Conservation (phyloP, 805 yeast species). For the Lachancea cidri region DNA sequence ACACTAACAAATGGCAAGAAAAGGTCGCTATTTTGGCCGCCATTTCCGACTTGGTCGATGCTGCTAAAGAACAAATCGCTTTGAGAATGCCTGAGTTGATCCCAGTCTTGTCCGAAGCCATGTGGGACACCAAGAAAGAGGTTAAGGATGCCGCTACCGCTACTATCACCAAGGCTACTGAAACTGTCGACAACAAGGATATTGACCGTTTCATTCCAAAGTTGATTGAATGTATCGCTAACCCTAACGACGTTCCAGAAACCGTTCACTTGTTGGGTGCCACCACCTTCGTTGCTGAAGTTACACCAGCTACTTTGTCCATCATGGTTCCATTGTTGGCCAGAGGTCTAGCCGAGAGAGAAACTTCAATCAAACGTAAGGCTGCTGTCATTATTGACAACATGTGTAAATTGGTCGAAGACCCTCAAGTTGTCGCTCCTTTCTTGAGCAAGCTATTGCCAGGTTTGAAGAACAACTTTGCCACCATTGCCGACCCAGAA, state of each 20-base stretch:
- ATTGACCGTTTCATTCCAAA: slow-evolving; percentile 98
- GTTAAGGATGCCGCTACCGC: slow-evolving; percentile 95
- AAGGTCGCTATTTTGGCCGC: slow-evolving; percentile 87
- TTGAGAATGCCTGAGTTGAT: slow-evolving; percentile 99
- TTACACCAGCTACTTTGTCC: slow-evolving; percentile 98
- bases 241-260: slow-evolving; percentile 97
- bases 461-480: slow-evolving; percentile 87
- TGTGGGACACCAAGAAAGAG: slow-evolving; percentile 99
- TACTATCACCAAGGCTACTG: slow-evolving; percentile 94
- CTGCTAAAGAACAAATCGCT: slow-evolving; percentile 94
- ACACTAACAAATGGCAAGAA: slow-evolving; percentile 95
- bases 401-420: slow-evolving; percentile 99
- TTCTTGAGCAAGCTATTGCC: slow-evolving; percentile 95
- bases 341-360: slow-evolving; percentile 99
- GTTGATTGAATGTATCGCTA: slow-evolving; percentile 92
- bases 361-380: slow-evolving; percentile 98
- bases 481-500: slow-evolving; percentile 99
- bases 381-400: slow-evolving; percentile 99
- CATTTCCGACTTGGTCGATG: slow-evolving; percentile 80
- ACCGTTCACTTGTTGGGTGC: slow-evolving; percentile 99
- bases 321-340: slow-evolving; percentile 98
- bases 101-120: slow-evolving; percentile 97
- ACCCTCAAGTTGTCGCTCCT: slow-evolving; percentile 99
- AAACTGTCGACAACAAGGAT: slow-evolving; percentile 99
- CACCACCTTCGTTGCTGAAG: slow-evolving; percentile 98